Base-by-base conservation (phyloP, 2,329 filamentous ascomycete genomes). In the Monosporascus sp. region DNA sequence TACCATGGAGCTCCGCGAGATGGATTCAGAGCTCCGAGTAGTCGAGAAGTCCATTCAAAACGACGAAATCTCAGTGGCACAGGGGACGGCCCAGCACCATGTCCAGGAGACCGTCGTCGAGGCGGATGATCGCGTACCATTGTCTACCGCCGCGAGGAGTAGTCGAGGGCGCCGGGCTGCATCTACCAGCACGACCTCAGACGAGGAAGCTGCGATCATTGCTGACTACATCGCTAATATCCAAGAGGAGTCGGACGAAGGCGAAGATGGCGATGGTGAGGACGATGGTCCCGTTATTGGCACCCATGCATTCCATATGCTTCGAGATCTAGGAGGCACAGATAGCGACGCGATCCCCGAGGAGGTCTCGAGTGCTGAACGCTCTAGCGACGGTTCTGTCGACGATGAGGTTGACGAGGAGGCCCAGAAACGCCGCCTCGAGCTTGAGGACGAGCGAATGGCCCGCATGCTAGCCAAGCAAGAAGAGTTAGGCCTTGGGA, bases 201-300 rank as follows among this genome's bases (percentile, higher is more conserved):
- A 68, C 2, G 74, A 79, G 7, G 78, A 86, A 19, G 81, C 85
- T 40, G 80, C 76, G 1, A 74, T 84, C 43, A 71, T 85, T 60
- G 80, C 82, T 1, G 88, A 92, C 63, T 91, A 91, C 61, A 85
- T 90, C 63, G 78, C 81, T 44, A 90, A 91, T 56, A 76, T 89
- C 62, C 71, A 70, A 19, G 76, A 76, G 1, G 76, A 77, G 48
- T 34, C 40, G n/a, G 56, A 58, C 7, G 57, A 49, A 2, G 55
- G 56, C 19, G 57, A 65, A 48, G 63, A 64, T 19, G 65, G 68
- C 9, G 58, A 64, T 5, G 63, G 66, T 14, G 55, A 62, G 3
- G 44, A 58, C 17, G 51, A 57, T 3, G 56, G 64, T 38, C 50
- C 53, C 27, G 59, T 59, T 11, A 51, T 64, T 16, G 61, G 59